Evolutionary conservation across 2,329 filamentous ascomycete species (phyloP).

Genomic region (Phaeosphaeria sp.): DNA sequence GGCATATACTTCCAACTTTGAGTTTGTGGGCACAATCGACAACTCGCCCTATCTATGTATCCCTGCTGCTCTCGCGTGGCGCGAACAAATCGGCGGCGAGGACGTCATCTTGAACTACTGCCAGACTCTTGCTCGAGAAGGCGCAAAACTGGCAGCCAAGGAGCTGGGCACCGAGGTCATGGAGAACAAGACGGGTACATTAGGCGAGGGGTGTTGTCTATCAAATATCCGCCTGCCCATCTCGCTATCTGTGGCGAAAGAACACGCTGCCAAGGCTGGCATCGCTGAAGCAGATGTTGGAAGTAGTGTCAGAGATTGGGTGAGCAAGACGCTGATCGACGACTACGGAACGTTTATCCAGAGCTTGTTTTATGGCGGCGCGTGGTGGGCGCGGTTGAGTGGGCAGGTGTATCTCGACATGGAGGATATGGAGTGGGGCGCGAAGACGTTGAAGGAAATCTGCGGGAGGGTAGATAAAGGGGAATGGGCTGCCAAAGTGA

Average conservation of each 20-base stretch:
- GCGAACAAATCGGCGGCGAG: constrained; percentile 76
- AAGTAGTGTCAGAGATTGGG: constrained; percentile 48
- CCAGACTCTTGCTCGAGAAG: constrained; percentile 67
- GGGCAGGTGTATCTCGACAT: constrained; percentile 85
- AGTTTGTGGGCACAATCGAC: constrained; percentile 79
- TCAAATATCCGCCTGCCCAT: constrained; percentile 78
- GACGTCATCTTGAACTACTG: constrained; percentile 70
- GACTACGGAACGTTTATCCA: constrained; percentile 77
- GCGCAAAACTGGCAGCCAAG: constrained; percentile 65
- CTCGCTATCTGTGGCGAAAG: constrained; percentile 42
- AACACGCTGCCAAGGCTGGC: constrained; percentile 19
- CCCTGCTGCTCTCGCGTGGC: constrained; percentile 73
- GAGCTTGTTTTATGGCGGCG: constrained; percentile 65
- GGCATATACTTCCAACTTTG: constrained; percentile 72
- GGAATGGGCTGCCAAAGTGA: constrained; percentile 40
- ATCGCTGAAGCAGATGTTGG: constrained; percentile 28
- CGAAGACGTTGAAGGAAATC: constrained; percentile 62
- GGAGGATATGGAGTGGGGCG: constrained; percentile 77
- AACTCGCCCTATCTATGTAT: constrained; percentile 74
- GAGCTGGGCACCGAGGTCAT: constrained; percentile 74
- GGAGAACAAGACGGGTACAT: constrained; percentile 67
- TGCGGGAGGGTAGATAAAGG: constrained; percentile 59
- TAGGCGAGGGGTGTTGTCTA: constrained; percentile 72
- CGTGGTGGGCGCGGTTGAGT: constrained; percentile 75
- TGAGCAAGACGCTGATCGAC: constrained; percentile 50